phyloP scores from a whole-genome alignment of 352 stramenopile genomes.

The Globisporangium cederbergense region DNA sequence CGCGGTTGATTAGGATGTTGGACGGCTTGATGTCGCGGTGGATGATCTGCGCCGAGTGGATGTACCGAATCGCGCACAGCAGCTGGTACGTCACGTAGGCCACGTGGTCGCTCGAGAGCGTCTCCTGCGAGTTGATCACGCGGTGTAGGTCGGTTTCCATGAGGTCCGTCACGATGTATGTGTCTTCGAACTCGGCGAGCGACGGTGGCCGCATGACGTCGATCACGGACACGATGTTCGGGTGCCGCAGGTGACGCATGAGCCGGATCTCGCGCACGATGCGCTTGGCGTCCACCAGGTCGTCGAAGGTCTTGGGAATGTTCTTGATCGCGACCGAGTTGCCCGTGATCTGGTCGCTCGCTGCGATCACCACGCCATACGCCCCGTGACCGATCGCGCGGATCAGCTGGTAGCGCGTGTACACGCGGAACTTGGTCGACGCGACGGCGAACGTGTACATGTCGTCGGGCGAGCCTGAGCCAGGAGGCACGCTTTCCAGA shows the following conservation, averaged over 20 bases:
- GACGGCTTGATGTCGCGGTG: constrained; percentile 95
- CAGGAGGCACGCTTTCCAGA: background rate
- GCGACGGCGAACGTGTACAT: constrained; percentile 86
- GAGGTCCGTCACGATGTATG: constrained; percentile 87
- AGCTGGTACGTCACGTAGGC: constrained; percentile 85
- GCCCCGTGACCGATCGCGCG: constrained; percentile 75
- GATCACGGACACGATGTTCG: constrained; percentile 67
- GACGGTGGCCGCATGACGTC: constrained; percentile 77
- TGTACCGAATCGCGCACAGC: constrained; percentile 73
- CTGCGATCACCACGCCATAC: constrained; percentile 79
- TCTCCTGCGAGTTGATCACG: constrained; percentile 76
- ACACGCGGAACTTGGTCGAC: constrained; percentile 82
- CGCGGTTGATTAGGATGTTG: constrained; percentile 94
- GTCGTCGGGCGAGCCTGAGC: constrained; percentile 30
- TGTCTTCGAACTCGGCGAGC: constrained; percentile 73
- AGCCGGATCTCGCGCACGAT: constrained; percentile 84
- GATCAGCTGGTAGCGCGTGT: constrained; percentile 82
- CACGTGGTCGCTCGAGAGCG: constrained; percentile 70
- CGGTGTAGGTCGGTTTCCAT: constrained; percentile 76
- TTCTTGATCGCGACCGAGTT: constrained; percentile 87
- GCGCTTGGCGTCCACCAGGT: constrained; percentile 80
- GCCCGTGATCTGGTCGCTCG: constrained; percentile 74
- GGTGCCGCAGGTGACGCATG: constrained; percentile 73
- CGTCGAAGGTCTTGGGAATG: constrained; percentile 81
- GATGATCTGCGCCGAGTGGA: constrained; percentile 85